phyloP scores from a whole-genome alignment of 2,329 filamentous ascomycete genomes.

The Dothistroma pini region DNA sequence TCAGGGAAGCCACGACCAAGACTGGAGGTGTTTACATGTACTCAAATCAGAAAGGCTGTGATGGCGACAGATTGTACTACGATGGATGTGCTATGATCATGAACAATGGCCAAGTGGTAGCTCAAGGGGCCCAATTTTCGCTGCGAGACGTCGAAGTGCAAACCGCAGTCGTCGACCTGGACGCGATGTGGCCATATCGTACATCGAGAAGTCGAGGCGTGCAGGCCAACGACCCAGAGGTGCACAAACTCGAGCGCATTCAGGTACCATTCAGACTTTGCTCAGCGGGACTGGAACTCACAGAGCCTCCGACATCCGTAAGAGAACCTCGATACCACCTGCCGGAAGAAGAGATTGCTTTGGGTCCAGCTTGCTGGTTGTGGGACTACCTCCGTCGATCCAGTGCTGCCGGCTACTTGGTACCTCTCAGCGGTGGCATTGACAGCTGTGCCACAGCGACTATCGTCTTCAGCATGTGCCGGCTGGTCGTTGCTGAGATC shows the following conservation, averaged over 20 bases:
- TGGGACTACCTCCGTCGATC: conserved; percentile 60
- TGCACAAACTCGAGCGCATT: conserved; percentile 46
- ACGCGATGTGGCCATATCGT: conserved; percentile 64
- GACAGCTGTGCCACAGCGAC: conserved; percentile 57
- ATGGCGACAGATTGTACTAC: conserved; percentile 60
- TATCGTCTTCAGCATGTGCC: conserved; percentile 48
- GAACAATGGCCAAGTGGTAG: conserved; percentile 59
- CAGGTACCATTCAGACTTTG: conserved; percentile 45
- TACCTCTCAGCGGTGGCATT: conserved; percentile 59
- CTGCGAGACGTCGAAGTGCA: conserved; percentile 56
- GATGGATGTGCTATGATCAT: conserved; percentile 62
- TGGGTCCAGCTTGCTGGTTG: conserved; percentile 62
- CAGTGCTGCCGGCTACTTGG: conserved; percentile 52
- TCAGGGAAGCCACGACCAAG: conserved; percentile 62
- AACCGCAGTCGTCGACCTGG: conserved; percentile 57
- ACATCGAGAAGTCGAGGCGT: conserved; percentile 54
- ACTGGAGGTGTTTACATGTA: conserved; percentile 61
- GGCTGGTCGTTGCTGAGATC: conserved; percentile 54
- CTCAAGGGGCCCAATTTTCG: conserved; percentile 64
- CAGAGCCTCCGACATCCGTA: conserved; percentile 38
- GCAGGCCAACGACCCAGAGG: conserved; percentile 50
- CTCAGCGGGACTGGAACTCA: conserved; percentile 9
- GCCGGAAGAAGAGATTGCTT: conserved; percentile 65
- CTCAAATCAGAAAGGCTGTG: conserved; percentile 56
- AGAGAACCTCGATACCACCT: conserved; percentile 53